Conservation (phyloP, 495 filamentous ascomycete genomes). For the Filosporella fistucella region DNA sequence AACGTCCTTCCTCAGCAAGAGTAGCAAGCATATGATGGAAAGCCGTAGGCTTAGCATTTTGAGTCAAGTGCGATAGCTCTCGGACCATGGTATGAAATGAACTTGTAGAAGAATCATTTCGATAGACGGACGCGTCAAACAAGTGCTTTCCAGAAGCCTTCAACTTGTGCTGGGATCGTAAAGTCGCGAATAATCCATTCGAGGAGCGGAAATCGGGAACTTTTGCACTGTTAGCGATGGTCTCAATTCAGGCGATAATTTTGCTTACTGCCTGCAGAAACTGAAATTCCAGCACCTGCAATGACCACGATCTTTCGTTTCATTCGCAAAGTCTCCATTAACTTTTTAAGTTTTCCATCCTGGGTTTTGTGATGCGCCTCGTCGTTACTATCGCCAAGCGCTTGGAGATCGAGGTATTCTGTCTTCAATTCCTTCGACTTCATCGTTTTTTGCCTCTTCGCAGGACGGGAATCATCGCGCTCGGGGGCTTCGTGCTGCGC, state of each 20-base stretch:
- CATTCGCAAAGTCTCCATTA: conserved; percentile 74
- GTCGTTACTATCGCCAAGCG: conserved; percentile 37
- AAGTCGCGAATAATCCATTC: conserved; percentile 77
- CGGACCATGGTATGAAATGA: conserved; percentile 96
- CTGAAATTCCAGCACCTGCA: conserved; percentile 94
- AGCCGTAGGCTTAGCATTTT: conserved; percentile 71
- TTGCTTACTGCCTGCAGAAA: conserved; percentile 87
- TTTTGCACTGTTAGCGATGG: conserved; percentile 29
- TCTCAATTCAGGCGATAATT: not conserved
- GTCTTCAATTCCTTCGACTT: conserved; percentile 68
- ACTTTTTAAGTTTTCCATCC: conserved; percentile 52
- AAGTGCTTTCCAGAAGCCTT: conserved; percentile 93
- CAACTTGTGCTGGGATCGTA: conserved; percentile 80
- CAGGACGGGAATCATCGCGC: conserved; percentile 51
- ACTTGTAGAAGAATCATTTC: conserved; percentile 77
- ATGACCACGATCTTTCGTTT: conserved; percentile 96
- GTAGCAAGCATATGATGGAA: conserved; percentile 95
- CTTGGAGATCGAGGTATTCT: conserved; percentile 66
- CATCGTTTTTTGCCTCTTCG: conserved; percentile 67
- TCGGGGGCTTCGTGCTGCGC: conserved; percentile 31
- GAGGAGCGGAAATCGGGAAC: conserved; percentile 96
- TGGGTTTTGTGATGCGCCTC: conserved; percentile 32
- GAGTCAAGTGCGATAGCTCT: conserved; percentile 69
- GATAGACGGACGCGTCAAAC: conserved; percentile 96
- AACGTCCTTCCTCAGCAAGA: conserved; percentile 78